Evolutionary conservation across 2,329 filamentous ascomycete species (phyloP).

Genomic region (Curvularia spicifera): DNA sequence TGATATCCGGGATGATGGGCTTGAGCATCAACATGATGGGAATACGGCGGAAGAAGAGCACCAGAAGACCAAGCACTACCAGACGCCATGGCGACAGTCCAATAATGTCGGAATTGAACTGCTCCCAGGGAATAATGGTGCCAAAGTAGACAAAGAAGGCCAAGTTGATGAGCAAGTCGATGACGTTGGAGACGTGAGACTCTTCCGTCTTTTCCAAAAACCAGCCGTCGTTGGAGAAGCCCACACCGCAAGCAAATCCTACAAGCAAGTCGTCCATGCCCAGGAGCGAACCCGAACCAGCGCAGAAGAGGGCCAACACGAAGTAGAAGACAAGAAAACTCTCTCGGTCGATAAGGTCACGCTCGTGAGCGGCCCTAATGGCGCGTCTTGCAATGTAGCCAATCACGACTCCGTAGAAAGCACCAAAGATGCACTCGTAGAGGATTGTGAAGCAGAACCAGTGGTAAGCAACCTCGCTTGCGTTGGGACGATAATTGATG

Average conservation of each 20-base stretch:
- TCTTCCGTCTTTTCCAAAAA: conserved; percentile 98
- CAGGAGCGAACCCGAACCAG: conserved; percentile 87
- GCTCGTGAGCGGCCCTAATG: conserved; percentile 85
- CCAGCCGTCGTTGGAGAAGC: conserved; percentile 99
- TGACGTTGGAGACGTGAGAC: conserved; percentile 98
- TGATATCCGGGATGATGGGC: conserved; percentile 92
- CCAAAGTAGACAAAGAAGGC: conserved; percentile 98
- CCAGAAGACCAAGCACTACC: conserved; percentile 90
- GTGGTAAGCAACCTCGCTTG: conserved; percentile 74
- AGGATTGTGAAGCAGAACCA: conserved; percentile 90
- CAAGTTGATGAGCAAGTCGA: conserved; percentile 95
- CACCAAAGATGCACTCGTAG: conserved; percentile 95
- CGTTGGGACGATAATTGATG: conserved; percentile 76
- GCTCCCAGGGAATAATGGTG: conserved; percentile 94
- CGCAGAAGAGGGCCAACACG: conserved; percentile 92
- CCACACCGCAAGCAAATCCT: conserved; percentile 94
- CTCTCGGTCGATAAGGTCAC: conserved; percentile 88
- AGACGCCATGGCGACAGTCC: conserved; percentile 87
- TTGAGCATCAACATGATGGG: conserved; percentile 93
- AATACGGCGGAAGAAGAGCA: conserved; percentile 94
- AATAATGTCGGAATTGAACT: conserved; percentile 75
- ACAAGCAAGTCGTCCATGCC: conserved; percentile 94
- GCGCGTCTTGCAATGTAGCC: conserved; percentile 90
- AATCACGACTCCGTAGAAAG: conserved; percentile 82
- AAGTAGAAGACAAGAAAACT: conserved; percentile 99